phyloP scores from a whole-genome alignment of 352 stramenopile species.

The Pythium pyrilobum region DNA sequence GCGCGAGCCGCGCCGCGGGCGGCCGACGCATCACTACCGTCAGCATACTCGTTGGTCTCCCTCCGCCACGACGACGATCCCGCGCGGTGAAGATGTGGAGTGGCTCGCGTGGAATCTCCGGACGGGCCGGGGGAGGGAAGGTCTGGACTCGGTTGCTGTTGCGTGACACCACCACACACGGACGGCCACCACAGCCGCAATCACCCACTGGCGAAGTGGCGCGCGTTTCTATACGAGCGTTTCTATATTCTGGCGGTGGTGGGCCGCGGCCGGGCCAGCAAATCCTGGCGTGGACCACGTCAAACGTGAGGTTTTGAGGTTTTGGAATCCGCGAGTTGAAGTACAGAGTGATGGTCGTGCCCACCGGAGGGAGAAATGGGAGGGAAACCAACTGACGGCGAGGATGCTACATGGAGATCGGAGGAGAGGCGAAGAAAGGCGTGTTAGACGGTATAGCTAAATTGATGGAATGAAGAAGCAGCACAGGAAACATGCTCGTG shows the following conservation, averaged over 20 bases:
- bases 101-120: neutral
- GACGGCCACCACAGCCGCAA: neutral
- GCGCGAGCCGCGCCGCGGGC: conserved; percentile 2
- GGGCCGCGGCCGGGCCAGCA: conserved; percentile 1
- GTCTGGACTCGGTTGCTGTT: neutral
- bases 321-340: conserved; percentile 8
- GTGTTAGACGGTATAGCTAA: no score
- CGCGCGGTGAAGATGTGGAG: conserved; percentile 14
- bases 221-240: conserved; percentile 17
- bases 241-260: conserved; percentile 27
- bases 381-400: neutral
- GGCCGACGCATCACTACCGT: conserved; percentile 12
- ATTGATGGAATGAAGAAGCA: no score
- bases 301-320: conserved; percentile 13
- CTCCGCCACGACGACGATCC: conserved; percentile 13
- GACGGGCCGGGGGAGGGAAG: neutral
- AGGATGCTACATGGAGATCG: no score
- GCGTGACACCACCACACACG: neutral
- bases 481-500: no score
- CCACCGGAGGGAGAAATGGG: no score
- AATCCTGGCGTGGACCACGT: conserved; percentile 19
- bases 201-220: conserved; percentile 4
- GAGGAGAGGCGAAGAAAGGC: no score
- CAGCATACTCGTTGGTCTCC: conserved; percentile 11
- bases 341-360: conserved; percentile 16